phyloP scores from a whole-genome alignment of 2,329 filamentous ascomycete genomes.

The Alternaria tenuissima region DNA sequence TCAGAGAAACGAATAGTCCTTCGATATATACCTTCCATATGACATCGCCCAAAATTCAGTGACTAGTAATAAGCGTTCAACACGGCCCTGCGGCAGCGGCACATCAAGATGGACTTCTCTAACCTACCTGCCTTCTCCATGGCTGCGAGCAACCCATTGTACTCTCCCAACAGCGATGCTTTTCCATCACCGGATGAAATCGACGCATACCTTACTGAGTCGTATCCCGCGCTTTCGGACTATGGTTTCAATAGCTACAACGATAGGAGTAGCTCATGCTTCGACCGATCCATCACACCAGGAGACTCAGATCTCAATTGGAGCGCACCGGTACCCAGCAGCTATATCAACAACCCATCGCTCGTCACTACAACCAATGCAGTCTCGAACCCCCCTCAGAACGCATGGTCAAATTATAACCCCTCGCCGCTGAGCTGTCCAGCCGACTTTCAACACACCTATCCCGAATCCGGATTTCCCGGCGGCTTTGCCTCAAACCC shows the following conservation, averaged over 20 bases:
- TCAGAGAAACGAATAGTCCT: slow-evolving; percentile 12
- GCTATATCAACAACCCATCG: slow-evolving; percentile 8
- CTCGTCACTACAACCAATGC: background rate
- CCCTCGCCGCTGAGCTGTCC: slow-evolving; percentile 9
- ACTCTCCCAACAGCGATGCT: slow-evolving; percentile 14
- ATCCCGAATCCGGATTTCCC: slow-evolving; percentile 4
- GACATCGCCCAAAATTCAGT: background rate
- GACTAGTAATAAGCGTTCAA: background rate
- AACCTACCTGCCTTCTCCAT: slow-evolving; percentile 6
- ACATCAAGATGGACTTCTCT: slow-evolving; percentile 9
- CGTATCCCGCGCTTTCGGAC: slow-evolving; percentile 9
- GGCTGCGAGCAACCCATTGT: slow-evolving; percentile 4
- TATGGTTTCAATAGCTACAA: slow-evolving; percentile 6
- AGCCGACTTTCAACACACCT: slow-evolving; percentile 10
- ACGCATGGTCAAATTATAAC: slow-evolving; percentile 6
- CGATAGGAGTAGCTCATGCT: slow-evolving; percentile 1
- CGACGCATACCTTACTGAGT: slow-evolving; percentile 10
- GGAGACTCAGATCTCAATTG: slow-evolving; percentile 1
- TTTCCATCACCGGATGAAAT: slow-evolving; percentile 15
- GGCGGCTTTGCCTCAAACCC: slow-evolving; percentile 8
- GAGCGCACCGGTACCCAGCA: slow-evolving; percentile 7
- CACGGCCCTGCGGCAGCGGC: background rate
- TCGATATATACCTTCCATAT: background rate
- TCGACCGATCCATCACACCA: slow-evolving; percentile 4
- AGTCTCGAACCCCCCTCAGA: slow-evolving; percentile 1